These are phyloP conservation scores for Podospora anserina DNA, from an alignment of 495 filamentous ascomycete species.

Conservation along the genomic window DNA sequence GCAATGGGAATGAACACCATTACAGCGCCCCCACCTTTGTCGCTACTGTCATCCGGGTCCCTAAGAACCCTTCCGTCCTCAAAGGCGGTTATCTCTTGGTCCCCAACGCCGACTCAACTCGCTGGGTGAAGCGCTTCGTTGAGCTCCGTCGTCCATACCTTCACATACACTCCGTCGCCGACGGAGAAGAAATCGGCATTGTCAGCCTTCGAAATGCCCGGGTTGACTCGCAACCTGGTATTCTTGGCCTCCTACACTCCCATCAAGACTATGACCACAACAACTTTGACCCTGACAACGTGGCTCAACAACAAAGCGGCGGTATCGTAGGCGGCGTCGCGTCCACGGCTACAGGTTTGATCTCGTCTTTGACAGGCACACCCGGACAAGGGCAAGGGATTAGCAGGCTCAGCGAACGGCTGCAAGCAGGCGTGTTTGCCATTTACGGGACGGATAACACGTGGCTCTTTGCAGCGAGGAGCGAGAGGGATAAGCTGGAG, in stretches of 20 bases:
- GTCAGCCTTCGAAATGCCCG: constrained; percentile 81
- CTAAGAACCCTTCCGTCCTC: constrained; percentile 70
- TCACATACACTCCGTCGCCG: constrained; percentile 76
- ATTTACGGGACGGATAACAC: constrained; percentile 91
- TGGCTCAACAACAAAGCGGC: not conserved
- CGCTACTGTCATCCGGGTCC: constrained; percentile 65
- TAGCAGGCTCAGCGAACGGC: constrained; percentile 47
- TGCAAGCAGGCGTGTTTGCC: constrained; percentile 76
- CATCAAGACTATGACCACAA: constrained; percentile 14
- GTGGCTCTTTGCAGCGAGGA: constrained; percentile 86
- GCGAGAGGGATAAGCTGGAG: constrained; percentile 84
- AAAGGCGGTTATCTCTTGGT: constrained; percentile 83
- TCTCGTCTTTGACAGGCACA: constrained; percentile 28
- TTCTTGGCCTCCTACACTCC: constrained; percentile 67
- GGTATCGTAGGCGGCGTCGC: not conserved
- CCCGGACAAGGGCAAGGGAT: constrained; percentile 29
- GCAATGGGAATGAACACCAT: constrained; percentile 12
- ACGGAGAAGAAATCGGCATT: constrained; percentile 85
- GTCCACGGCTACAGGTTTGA: not conserved
- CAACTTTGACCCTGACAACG: not conserved
- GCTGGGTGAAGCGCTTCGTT: constrained; percentile 88
- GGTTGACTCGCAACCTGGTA: constrained; percentile 83
- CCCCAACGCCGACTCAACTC: constrained; percentile 66
- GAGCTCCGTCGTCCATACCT: constrained; percentile 91
- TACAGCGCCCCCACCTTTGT: constrained; percentile 53